Conservation (phyloP, 2,329 filamentous ascomycete genomes). For the Curvularia verruculosa region DNA sequence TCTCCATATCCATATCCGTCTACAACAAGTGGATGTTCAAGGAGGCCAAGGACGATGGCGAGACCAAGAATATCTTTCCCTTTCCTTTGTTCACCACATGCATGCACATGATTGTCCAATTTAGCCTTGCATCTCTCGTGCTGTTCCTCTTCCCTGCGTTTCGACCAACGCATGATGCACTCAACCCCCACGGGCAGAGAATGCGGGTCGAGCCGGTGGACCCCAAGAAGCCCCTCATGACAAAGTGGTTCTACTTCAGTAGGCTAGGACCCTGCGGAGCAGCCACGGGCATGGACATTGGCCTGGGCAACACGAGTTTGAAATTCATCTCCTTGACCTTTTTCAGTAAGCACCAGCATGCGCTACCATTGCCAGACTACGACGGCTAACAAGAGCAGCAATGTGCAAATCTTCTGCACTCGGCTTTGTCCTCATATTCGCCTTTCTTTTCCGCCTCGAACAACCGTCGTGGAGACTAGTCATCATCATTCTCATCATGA, state of each 20-base stretch:
- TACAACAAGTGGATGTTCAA: conserved; percentile 99
- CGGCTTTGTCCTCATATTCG: conserved; percentile 93
- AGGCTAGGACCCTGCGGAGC: conserved; percentile 89
- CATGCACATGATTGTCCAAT: conserved; percentile 93
- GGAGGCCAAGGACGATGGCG: conserved; percentile 53
- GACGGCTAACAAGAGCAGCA: conserved; percentile 50
- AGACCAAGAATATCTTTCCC: conserved; percentile 70
- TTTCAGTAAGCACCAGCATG: conserved; percentile 64
- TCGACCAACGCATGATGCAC: conserved; percentile 66
- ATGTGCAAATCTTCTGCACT: conserved; percentile 99
- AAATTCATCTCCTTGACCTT: conserved; percentile 97
- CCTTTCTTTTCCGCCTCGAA: conserved; percentile 91
- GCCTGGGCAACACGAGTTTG: conserved; percentile 91
- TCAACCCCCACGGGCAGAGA: conserved; percentile 41
- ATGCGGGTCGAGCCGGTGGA: conserved; percentile 42
- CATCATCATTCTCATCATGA: conserved; percentile 89
- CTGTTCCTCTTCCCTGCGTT: conserved; percentile 83
- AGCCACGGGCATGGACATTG: conserved; percentile 94
- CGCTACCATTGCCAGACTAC: too few species aligned
- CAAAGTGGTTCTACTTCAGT: conserved; percentile 87
- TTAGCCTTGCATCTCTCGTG: conserved; percentile 75
- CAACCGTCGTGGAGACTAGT: conserved; percentile 84
- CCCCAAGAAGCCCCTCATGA: conserved; percentile 70
- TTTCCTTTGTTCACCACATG: conserved; percentile 96
- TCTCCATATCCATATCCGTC: conserved; percentile 77